These are phyloP conservation scores for Dentiscutata heterogama DNA, from an alignment of 371 early-diverging fungal genomes.

Conservation along the genomic window DNA sequence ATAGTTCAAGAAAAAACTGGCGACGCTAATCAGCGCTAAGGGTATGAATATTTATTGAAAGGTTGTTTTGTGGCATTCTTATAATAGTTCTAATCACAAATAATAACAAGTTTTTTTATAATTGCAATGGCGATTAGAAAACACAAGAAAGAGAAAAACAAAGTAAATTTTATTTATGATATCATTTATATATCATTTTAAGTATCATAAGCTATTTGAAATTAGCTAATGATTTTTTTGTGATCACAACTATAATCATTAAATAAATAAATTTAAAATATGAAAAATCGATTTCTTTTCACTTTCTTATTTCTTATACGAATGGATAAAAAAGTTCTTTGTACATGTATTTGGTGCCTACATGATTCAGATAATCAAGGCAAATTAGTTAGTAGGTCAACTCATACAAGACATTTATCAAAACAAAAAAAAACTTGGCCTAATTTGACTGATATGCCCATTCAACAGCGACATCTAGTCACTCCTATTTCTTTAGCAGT, in stretches of 20 bases:
- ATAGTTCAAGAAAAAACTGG: neutral
- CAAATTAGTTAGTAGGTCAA: neutral
- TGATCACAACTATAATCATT: too few species aligned
- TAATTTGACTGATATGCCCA: neutral
- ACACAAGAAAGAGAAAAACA: neutral
- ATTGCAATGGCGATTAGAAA: neutral
- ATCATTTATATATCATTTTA: neutral
- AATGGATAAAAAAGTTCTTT: neutral
- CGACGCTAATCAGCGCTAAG: neutral
- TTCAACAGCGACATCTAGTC: neutral
- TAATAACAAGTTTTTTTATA: neutral
- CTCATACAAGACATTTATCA: neutral
- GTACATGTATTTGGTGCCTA: conserved; percentile 5
- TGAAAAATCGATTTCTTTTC: neutral
- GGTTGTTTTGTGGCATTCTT: neutral
- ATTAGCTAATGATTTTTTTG: neutral
- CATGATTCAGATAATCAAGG: neutral
- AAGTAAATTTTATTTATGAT: neutral
- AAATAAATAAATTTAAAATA: conserved; percentile 3
- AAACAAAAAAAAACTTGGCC: neutral
- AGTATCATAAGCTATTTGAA: neutral
- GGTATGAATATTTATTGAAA: neutral
- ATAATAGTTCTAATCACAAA: neutral
- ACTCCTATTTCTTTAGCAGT: neutral
- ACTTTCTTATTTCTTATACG: neutral